Evolutionary conservation across 305 asterid genomes (phyloP), one percentile per base, ranked within the genome.

Genomic region (Ruellia speciosa): DNA sequence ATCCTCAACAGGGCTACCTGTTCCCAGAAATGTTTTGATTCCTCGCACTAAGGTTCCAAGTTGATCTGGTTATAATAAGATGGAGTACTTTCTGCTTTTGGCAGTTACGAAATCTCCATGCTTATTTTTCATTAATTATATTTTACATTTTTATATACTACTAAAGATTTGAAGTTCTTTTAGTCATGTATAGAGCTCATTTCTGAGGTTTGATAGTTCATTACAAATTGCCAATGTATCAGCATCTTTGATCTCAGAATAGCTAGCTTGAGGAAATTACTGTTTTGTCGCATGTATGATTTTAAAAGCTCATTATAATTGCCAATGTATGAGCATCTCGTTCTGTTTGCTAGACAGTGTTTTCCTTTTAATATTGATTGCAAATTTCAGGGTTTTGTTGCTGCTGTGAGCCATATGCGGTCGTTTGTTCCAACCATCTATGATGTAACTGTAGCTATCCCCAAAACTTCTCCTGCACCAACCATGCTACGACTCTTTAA

Each of bases 11-110:
- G 94, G 95, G 66, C 68, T 84, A 68, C 96, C 94, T 54, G 67
- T 92, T 66, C 99, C 99, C 54, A 81, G 78, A 75, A 92, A 92
- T 73, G 96, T 92, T 59, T 69, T 92, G 78, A 86, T 92, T 67
- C 99, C 99, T 39, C 96, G 97, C 57, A 92, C 97, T 13, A 92
- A 92, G 99, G 99, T 92, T 54, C 41, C 61, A 24, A n/a, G n/a
- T n/a, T n/a, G n/a, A n/a, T n/a, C n/a, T n/a, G n/a, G n/a, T n/a
- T n/a, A n/a, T n/a, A n/a, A n/a, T n/a, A n/a, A n/a, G n/a, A n/a
- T n/a, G n/a, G n/a, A n/a, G 54, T 46, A 45, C 17, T 49, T 52
- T 49, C 70, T 49, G 74, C 65, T 62, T 45, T 66, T 31, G 14
- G 62, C 60, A 55, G 49, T 14, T 20, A 51, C 62, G 28, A 46